phyloP scores from a whole-genome alignment of 2,329 filamentous ascomycete genomes.

The Purpureocillium takamizusanense region DNA sequence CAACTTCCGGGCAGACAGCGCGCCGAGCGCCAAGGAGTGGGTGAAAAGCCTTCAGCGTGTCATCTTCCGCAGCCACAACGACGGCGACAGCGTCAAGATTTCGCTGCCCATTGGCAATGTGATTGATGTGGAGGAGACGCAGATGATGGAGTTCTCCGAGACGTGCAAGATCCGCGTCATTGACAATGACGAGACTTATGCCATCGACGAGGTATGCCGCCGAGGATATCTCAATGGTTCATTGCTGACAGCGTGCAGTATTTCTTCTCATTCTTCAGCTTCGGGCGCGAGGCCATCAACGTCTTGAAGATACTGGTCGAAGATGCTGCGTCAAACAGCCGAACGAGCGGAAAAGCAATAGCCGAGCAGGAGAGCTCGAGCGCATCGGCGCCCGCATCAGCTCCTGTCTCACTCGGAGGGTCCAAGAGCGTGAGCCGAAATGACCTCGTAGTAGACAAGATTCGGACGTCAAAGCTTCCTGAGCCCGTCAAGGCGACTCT shows the following conservation, averaged over 20 bases:
- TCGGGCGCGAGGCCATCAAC: slow-evolving; percentile 73
- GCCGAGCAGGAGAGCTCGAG: slow-evolving; percentile 7
- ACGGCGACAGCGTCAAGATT: slow-evolving; percentile 95
- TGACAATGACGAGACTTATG: slow-evolving; percentile 88
- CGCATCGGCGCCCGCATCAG: slow-evolving; percentile 5
- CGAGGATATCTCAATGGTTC: no score
- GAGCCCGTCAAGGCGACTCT: slow-evolving; percentile 56
- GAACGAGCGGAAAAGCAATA: slow-evolving; percentile 13
- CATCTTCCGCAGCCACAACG: slow-evolving; percentile 92
- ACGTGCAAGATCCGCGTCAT: slow-evolving; percentile 90
- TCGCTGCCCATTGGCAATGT: slow-evolving; percentile 82
- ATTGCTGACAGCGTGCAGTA: slow-evolving; percentile 45
- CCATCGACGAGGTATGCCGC: slow-evolving; percentile 70
- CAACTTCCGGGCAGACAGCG: slow-evolving; percentile 82
- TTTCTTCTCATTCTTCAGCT: slow-evolving; percentile 92
- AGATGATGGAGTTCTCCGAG: slow-evolving; percentile 84
- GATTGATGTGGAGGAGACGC: slow-evolving; percentile 85
- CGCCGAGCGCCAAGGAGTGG: slow-evolving; percentile 88
- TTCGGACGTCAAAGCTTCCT: slow-evolving; percentile 33
- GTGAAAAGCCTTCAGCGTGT: slow-evolving; percentile 88
- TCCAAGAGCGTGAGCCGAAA: slow-evolving; percentile 10
- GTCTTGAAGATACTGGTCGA: slow-evolving; percentile 67
- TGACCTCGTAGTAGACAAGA: slow-evolving; percentile 16
- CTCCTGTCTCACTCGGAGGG: slow-evolving; percentile 14
- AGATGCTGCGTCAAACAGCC: slow-evolving; percentile 41